Evolutionary conservation across 805 yeast genomes (phyloP).

Genomic region (Naumovozyma castellii): DNA sequence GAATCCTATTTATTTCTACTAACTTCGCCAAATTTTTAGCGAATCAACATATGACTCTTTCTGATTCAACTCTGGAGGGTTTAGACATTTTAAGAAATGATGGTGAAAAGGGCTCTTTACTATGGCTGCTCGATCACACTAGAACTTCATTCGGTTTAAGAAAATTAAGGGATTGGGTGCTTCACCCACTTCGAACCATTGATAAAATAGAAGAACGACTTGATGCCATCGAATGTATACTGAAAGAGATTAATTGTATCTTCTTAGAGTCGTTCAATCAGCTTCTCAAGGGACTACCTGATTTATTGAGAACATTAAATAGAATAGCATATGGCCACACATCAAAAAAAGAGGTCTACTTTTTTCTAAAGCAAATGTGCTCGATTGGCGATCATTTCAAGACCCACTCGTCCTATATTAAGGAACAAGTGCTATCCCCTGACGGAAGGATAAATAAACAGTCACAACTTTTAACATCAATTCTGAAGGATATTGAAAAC

Average conservation of each 20-base stretch:
- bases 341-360: constrained; percentile 50
- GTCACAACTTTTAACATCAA: constrained; percentile 30
- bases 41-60: constrained; percentile 41
- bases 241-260: constrained; percentile 30
- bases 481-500: constrained; percentile 34
- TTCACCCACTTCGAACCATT: constrained; percentile 53
- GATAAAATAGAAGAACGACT: constrained; percentile 50
- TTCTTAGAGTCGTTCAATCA: constrained; percentile 32
- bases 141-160: constrained; percentile 69
- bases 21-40: constrained; percentile 43
- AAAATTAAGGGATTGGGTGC: constrained; percentile 60
- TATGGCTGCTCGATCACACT: constrained; percentile 78
- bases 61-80: constrained; percentile 56
- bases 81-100: constrained; percentile 68
- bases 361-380: constrained; percentile 39
- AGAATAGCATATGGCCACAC: constrained; percentile 52
- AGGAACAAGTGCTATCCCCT: constrained; percentile 16
- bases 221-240: constrained; percentile 48
- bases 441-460: constrained; percentile 10
- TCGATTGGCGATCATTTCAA: constrained; percentile 30
- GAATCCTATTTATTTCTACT: constrained; percentile 42
- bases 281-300: constrained; percentile 35
- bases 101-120: constrained; percentile 53
- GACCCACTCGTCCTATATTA: constrained; percentile 23
- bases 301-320: constrained; percentile 48